Evolutionary conservation across 768 basidiomycete genomes (phyloP), one percentile per base, ranked within the genome.

Genomic region (Dendrothele bispora): DNA sequence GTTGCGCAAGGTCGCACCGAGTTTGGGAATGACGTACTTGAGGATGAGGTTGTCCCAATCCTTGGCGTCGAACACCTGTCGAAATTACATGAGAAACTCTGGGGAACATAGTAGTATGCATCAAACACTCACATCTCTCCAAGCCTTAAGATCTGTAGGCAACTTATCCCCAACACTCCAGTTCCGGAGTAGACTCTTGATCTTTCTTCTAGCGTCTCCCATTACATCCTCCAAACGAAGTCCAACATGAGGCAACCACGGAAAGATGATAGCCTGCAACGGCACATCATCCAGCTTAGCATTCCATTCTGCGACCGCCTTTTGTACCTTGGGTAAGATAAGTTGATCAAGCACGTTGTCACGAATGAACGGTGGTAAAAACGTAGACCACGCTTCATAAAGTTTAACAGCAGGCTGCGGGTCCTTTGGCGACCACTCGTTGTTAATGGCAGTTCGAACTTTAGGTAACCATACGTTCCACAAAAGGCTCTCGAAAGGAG

Each of bases 341-440:
- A 99, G 83, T 64, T 99, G 97, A 61, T 98, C 95, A 52, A 99
- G 81, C 50, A 99, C 76, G 61, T 98, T 99, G 69, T 98, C 95
- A 44, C 83, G 81, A 50, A 99, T 85, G 69, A 98, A 99, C 0
- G 79, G 78, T 1, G 97, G 97, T 1, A 98, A 75, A 53, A 95
- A 82, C 1, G 82, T 78, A 1, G 85, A 79, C 97, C 97, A 98
- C 0, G 83, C 76, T 66, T 95, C 91, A 59, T 93, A 90, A 3
- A 99, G 71, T 39, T 78, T 82, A 30, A 98, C 81, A 4, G 86
- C 91, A 12, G 89, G 83, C 14, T 79, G 69, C 3, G 94, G 83
- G 30, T 82, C 70, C 43, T 77, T 71, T 2, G 94, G 84, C 8
- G 77, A 70, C 97, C 97, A 99, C 26, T 94, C 88, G 64, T 99